Evolutionary conservation across 768 basidiomycete genomes (phyloP).

Genomic region (Lyophyllum semitale): DNA sequence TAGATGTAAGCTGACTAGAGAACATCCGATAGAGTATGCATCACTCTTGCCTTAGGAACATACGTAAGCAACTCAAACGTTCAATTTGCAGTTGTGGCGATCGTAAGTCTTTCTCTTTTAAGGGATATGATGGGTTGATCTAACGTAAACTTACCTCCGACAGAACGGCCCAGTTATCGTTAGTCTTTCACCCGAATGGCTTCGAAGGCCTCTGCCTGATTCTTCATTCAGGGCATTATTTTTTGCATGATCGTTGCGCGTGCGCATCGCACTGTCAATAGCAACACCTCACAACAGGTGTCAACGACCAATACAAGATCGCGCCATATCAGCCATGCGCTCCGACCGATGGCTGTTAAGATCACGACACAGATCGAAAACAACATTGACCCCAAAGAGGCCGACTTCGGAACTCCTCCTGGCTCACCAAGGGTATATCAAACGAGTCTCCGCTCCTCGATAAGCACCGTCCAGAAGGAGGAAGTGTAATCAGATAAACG

Average conservation of each 20-base stretch:
- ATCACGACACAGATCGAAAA: slow-evolving; percentile 19
- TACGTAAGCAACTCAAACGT: slow-evolving; percentile 17
- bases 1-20: neutral
- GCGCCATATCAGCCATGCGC: slow-evolving; percentile 11
- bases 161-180: slow-evolving; percentile 22
- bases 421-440: slow-evolving; percentile 13
- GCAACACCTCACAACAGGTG: neutral
- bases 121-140: slow-evolving; percentile 4
- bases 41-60: slow-evolving; percentile 14
- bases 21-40: slow-evolving; percentile 13
- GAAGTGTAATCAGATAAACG: neutral
- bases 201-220: neutral
- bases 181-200: slow-evolving; percentile 4
- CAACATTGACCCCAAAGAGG: slow-evolving; percentile 6
- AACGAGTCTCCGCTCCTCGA: slow-evolving; percentile 6
- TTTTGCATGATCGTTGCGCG: slow-evolving; percentile 25
- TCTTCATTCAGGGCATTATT: slow-evolving; percentile 20
- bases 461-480: neutral
- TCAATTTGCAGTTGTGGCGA: slow-evolving; percentile 19
- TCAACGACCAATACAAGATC: slow-evolving; percentile 11
- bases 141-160: neutral
- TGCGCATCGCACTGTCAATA: slow-evolving; percentile 16
- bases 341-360: slow-evolving; percentile 18
- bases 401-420: slow-evolving; percentile 15
- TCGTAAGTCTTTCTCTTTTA: slow-evolving; percentile 10